phyloP scores from a whole-genome alignment of 228 moss, liverwort and hornwort genomes.

The Sphagnum fallax region DNA sequence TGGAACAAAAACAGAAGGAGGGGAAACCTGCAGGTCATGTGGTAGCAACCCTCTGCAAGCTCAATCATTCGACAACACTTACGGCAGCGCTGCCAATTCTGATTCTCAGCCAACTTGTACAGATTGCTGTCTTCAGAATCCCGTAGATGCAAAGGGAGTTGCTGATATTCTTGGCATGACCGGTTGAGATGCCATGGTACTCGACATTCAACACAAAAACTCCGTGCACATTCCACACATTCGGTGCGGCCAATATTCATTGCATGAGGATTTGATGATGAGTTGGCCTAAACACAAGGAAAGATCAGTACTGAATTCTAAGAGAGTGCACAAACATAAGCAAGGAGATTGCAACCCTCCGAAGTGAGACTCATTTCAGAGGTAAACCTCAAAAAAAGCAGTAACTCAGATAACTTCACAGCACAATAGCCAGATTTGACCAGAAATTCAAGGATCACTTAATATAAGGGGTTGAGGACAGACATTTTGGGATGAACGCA shows the following conservation, averaged over 20 bases:
- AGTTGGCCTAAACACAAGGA: slow-evolving; percentile 12
- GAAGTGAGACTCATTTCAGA: background rate
- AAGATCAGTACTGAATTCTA: background rate
- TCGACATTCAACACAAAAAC: slow-evolving; percentile 43
- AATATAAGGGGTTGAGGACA: no score
- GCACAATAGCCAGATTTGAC: no score
- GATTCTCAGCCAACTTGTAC: slow-evolving; percentile 36
- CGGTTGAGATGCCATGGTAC: slow-evolving; percentile 43
- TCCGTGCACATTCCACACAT: slow-evolving; percentile 25
- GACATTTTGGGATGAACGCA: background rate
- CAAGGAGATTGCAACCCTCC: no score
- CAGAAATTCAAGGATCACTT: no score
- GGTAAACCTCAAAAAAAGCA: background rate
- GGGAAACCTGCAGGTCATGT: slow-evolving; percentile 48
- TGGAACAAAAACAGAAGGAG: background rate
- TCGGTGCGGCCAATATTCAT: slow-evolving; percentile 9
- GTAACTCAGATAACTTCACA: background rate
- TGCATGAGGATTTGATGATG: slow-evolving; percentile 8
- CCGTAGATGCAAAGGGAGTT: slow-evolving; percentile 30
- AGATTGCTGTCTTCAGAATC: slow-evolving; percentile 46
- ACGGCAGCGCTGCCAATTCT: slow-evolving; percentile 47
- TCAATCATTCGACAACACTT: slow-evolving; percentile 56
- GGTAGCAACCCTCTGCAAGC: slow-evolving; percentile 49
- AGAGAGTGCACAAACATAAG: no score
- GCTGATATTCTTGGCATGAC: slow-evolving; percentile 39